phyloP scores from a whole-genome alignment of 768 basidiomycete species.

The Boletus bicolor region DNA sequence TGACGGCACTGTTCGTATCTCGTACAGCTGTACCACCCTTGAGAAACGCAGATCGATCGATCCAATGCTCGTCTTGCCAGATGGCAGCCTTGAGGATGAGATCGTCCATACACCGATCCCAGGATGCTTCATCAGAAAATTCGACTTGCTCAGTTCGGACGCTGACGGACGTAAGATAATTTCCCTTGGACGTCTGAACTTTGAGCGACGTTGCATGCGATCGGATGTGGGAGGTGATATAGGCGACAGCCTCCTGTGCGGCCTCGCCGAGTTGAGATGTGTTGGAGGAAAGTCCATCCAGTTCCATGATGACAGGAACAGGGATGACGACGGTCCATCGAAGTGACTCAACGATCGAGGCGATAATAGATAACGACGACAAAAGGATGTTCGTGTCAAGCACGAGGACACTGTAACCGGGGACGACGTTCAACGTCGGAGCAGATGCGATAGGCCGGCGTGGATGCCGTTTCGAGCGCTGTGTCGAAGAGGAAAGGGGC shows the following conservation, averaged over 20 bases:
- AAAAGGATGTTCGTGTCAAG: slow-evolving; percentile 95
- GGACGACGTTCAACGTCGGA: slow-evolving; percentile 53
- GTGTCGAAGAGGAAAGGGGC: slow-evolving; percentile 23
- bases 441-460: slow-evolving; percentile 33
- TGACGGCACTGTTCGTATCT: slow-evolving; percentile 52
- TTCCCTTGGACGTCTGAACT: slow-evolving; percentile 92
- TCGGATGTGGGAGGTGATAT: slow-evolving; percentile 73
- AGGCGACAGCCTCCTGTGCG: slow-evolving; percentile 68
- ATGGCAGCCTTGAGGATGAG: slow-evolving; percentile 88
- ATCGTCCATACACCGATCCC: slow-evolving; percentile 89
- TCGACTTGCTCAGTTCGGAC: slow-evolving; percentile 85
- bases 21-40: slow-evolving; percentile 33
- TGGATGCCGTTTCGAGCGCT: slow-evolving; percentile 28
- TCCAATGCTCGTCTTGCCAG: slow-evolving; percentile 93
- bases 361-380: slow-evolving; percentile 71
- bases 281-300: slow-evolving; percentile 82
- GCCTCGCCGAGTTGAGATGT: slow-evolving; percentile 66
- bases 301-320: slow-evolving; percentile 93
- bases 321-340: slow-evolving; percentile 90
- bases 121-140: slow-evolving; percentile 47
- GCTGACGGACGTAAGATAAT: slow-evolving; percentile 80
- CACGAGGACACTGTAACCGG: slow-evolving; percentile 88
- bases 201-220: slow-evolving; percentile 77
- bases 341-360: slow-evolving; percentile 72
- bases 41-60: slow-evolving; percentile 76